Evolutionary conservation across 75 land plant species (phyloP).

Genomic region (Sequoiadendron giganteum): DNA sequence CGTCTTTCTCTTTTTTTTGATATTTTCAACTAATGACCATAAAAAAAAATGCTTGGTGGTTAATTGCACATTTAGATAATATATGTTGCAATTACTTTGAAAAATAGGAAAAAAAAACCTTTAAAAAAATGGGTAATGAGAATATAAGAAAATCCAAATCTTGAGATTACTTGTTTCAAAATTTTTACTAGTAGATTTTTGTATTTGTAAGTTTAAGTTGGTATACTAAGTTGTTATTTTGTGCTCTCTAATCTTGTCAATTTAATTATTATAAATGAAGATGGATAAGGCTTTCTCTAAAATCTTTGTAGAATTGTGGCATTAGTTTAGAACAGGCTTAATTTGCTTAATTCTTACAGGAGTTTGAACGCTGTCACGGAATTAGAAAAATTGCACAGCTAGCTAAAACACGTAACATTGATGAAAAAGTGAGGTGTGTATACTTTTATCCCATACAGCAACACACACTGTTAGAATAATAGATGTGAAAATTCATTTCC

Average conservation of each 20-base stretch:
- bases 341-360: neutral
- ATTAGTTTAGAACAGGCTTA: neutral
- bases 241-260: neutral
- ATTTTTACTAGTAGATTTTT: neutral
- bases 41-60: neutral
- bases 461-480: neutral
- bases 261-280: neutral
- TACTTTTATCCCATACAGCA: neutral
- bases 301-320: neutral
- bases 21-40: neutral
- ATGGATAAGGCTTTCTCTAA: neutral
- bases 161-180: neutral
- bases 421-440: conserved; percentile 8
- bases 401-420: neutral
- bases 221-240: neutral
- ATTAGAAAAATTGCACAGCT: conserved; percentile 1
- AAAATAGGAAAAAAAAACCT: neutral
- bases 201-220: neutral
- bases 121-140: neutral
- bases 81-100: neutral
- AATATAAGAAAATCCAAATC: neutral
- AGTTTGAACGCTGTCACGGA: neutral
- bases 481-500: neutral
- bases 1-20: neutral
- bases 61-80: neutral